Base-by-base conservation (phyloP, 176 grass and related monocot genomes). In the Metroxylon sagu region DNA sequence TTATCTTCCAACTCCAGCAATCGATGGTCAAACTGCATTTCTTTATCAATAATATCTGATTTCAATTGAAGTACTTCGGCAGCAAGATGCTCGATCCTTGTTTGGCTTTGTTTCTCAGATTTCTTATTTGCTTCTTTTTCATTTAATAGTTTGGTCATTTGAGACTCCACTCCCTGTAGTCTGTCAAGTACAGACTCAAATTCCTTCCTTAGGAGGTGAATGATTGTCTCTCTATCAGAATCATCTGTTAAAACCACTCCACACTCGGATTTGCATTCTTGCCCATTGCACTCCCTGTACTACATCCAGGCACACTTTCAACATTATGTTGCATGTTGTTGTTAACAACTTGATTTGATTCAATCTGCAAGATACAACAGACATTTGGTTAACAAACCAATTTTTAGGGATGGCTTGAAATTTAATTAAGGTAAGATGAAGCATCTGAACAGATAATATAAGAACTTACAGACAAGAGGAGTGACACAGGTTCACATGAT, bases 391-490 rank as follows among this genome's bases (percentile, higher is more conserved):
- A 74, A 56, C 14, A 6, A 25, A 70, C 56, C 68, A 74, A 39
- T 57, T 65, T 51, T 68, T 31, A 3, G 21, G 0, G 4, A 23
- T 6, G 28, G 30, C 29, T 71, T 8, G 30, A 62, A 53, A 18
- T 26, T 18, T 29, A 53, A 29, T 39, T 48, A 54, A 61, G 50
- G 25, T 58, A 43, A 62, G 27, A 53, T 48, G 43, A 71, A 78
- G 65, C 66, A 67, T 74, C 71, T 59, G 62, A 74, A 75, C n/a
- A 65, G 48, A 26, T 23, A 25, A 51, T 23, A 28, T 50, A 49
- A 48, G 69, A 81, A 84, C 77, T 73, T 84, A 82, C 70, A 68
- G 81, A 85, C 74, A 75, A 68, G 74, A 82, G 78, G 54, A 87
- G 64, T 75, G 4, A 54, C 29, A 57, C 51, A 65, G 52, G 71